A percentile compares a stretch with the other conserved stretches of the same genome.
These are phyloP conservation scores for Vaccinium darrowii DNA, from an alignment of 148 eudicot species.

Conservation along the genomic window DNA sequence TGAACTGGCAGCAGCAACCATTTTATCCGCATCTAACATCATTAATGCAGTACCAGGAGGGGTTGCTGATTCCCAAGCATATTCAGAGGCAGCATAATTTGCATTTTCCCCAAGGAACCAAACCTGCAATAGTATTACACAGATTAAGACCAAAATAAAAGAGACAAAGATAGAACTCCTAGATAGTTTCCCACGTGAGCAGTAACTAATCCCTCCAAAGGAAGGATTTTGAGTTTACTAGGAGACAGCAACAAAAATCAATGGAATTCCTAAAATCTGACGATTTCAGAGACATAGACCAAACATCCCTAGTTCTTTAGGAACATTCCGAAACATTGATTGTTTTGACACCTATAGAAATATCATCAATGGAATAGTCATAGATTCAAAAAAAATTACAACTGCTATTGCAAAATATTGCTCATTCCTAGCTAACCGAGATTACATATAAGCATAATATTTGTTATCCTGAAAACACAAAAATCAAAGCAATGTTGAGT, in stretches of 20 bases:
- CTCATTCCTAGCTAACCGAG: background rate
- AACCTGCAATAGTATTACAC: conserved; percentile 48
- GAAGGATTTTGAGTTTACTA: background rate
- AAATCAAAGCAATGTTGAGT: background rate
- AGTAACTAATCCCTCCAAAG: background rate
- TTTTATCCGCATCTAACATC: conserved; percentile 98
- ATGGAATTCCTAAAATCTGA: background rate
- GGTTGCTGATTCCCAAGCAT: conserved; percentile 99
- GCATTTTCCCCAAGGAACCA: conserved; percentile 99
- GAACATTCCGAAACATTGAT: background rate
- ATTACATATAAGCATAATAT: background rate
- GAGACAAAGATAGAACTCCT: background rate
- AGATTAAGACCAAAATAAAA: conserved; percentile 12
- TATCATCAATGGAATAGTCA: background rate
- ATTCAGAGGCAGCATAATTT: conserved; percentile 98
- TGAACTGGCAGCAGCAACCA: conserved; percentile 99
- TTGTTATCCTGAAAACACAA: background rate
- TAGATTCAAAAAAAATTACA: background rate
- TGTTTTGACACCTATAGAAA: background rate
- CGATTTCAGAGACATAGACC: background rate
- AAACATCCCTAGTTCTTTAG: background rate
- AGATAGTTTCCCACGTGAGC: background rate
- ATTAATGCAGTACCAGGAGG: conserved; percentile 99
- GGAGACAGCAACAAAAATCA: background rate
- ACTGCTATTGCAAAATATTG: background rate